Base-by-base conservation (phyloP, 2,329 filamentous ascomycete species). In the Fusarium virguliforme region DNA sequence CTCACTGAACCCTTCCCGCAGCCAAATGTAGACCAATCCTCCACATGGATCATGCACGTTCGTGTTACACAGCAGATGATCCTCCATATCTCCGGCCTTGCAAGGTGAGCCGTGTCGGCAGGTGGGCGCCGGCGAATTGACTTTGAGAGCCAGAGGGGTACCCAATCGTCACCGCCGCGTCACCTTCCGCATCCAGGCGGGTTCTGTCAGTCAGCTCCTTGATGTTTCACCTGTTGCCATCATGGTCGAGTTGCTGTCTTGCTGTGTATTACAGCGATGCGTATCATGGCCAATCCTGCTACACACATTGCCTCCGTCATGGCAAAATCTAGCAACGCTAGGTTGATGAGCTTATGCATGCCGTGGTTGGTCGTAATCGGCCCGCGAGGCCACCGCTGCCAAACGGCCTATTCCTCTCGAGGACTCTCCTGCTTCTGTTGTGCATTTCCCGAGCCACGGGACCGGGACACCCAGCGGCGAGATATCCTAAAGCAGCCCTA, bases 391-490 rank as follows among this genome's bases (percentile, higher is more conserved):
- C 65, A 60, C 61, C 54, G 50, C 50, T 32, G 46, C 46, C 12
- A 43, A 56, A 40, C 51, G 32, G 34, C 40, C 48, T 46, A 30
- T 60, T 41, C 62, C 59, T 46, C 24, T 68, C 18, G 67, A 62
- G 62, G 15, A 40, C 26, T 30, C 15, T 35, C 59, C 43, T 72
- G 69, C 69, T 48, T 61, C 59, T 56, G 30, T 51, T 56, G 48
- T 72, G 69, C 65, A 64, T 55, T 41, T 57, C 56, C 69, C 62
- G 69, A 72, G 38, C 69, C 69, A 57, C 56, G 66, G 69, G 53
- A 64, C 69, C 62, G 69, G 69, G 70, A 59, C 56, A 51, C 18
- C 65, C 28, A 55, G 65, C 62, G 62, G 59, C 30, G 46, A 43
- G 40, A 64, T 58, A 60, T 46, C 65, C 68, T 18, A 65, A 71